A percentile compares a stretch with the other conserved stretches of the same genome.
Conservation (phyloP, 2,329 filamentous ascomycete species). For the Drechslera avenae region DNA sequence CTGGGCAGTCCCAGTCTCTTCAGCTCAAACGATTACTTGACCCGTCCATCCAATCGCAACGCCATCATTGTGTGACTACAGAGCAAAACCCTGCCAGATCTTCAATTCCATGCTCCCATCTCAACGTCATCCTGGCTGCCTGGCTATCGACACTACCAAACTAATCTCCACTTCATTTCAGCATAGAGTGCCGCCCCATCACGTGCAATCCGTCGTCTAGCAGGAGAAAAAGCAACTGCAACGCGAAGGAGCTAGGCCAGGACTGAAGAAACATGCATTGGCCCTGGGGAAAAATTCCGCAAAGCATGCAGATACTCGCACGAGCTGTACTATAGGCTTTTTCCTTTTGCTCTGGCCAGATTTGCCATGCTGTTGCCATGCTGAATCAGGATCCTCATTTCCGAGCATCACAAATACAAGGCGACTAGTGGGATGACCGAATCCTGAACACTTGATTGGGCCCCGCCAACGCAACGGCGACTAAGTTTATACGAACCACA, state of each 20-base stretch:
- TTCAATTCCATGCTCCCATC: not conserved
- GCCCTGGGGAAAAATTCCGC: no score
- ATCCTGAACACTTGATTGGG: no score
- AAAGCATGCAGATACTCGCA: no score
- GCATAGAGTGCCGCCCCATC: not conserved
- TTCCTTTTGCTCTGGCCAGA: no score
- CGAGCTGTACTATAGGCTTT: no score
- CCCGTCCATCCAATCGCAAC: not conserved
- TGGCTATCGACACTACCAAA: conserved; percentile 4
- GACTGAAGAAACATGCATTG: no score
- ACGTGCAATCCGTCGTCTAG: not conserved
- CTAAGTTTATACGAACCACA: no score
- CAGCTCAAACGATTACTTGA: not conserved
- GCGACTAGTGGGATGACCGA: no score
- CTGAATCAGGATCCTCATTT: no score
- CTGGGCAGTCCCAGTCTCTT: not conserved
- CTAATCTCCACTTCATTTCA: conserved; percentile 5
- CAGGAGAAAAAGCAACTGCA: not conserved
- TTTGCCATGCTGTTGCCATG: no score
- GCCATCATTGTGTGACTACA: not conserved
- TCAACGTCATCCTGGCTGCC: conserved; percentile 7
- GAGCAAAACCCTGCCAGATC: conserved; percentile 1
- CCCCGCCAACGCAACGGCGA: no score
- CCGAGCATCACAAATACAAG: no score
- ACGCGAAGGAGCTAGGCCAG: not conserved